Evolutionary conservation across 495 filamentous ascomycete genomes (phyloP).

Genomic region (Aspergillus ostianus): DNA sequence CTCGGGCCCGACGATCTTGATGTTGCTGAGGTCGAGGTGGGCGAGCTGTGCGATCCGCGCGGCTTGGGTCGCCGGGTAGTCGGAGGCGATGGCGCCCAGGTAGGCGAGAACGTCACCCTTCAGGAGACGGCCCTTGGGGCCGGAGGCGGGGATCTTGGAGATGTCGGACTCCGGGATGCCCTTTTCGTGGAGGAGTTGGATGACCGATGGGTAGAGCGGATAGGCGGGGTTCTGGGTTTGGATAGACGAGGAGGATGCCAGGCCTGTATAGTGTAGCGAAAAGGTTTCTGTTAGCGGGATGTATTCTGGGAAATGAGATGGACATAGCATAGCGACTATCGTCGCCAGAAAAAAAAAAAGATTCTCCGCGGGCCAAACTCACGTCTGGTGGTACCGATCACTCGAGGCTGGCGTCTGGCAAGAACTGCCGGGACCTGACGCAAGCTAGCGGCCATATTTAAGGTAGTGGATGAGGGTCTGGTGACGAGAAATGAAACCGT

Average conservation of each 20-base stretch:
- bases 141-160: constrained; percentile 78
- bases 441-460: constrained; percentile 40
- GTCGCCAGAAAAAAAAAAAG: constrained; percentile 1
- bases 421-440: constrained; percentile 40
- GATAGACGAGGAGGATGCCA: constrained; percentile 37
- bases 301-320: neutral
- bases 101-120: constrained; percentile 96
- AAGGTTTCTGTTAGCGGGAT: constrained; percentile 3
- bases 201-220: constrained; percentile 84
- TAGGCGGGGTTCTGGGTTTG: constrained; percentile 67
- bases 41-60: constrained; percentile 67
- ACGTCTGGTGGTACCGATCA: constrained; percentile 37
- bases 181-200: constrained; percentile 73
- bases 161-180: constrained; percentile 67
- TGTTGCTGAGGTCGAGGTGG: constrained; percentile 91
- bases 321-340: neutral
- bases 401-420: constrained; percentile 37
- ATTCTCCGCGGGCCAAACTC: constrained; percentile 24
- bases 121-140: constrained; percentile 83
- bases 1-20: constrained; percentile 71
- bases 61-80: constrained; percentile 67
- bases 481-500: constrained; percentile 6
- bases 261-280: constrained; percentile 20
- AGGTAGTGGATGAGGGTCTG: neutral
- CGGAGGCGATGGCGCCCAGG: constrained; percentile 68